Percentiles rank a stretch among this genome's conserved stretches.
phyloP scores from a whole-genome alignment of 73 alveolate species.

The Stentor coeruleus region DNA sequence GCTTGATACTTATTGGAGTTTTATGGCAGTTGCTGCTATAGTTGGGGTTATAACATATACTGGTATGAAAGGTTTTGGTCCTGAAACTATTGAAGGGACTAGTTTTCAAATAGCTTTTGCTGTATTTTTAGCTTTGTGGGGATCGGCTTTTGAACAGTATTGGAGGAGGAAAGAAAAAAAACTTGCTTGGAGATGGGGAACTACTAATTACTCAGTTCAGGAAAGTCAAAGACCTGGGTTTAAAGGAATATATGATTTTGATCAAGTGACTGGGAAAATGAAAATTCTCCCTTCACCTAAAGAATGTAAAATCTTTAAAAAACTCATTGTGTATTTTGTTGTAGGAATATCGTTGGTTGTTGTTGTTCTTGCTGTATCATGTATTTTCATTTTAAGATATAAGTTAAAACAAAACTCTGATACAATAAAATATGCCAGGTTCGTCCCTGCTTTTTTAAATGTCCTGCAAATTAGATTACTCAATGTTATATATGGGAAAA shows the following conservation, averaged over 20 bases:
- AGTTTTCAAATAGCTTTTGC: not conserved
- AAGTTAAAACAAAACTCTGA: not conserved
- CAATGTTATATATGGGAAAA: not conserved
- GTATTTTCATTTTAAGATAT: not conserved
- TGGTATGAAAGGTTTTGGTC: not conserved
- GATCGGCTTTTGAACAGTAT: not conserved
- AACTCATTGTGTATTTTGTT: not conserved
- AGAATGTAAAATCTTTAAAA: not conserved
- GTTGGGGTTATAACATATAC: not conserved
- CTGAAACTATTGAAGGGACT: not conserved
- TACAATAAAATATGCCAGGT: not conserved
- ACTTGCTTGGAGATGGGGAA: conserved; percentile 27
- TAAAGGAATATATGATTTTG: not conserved
- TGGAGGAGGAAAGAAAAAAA: conserved; percentile 11
- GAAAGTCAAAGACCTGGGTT: conserved; percentile 1
- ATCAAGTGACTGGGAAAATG: conserved; percentile 12
- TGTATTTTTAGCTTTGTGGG: not conserved
- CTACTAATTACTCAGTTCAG: not conserved
- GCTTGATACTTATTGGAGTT: conserved; percentile 20
- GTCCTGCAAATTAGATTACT: conserved; percentile 9
- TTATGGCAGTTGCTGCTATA: conserved; percentile 3
- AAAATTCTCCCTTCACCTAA: not conserved
- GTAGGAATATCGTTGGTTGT: not conserved
- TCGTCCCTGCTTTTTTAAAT: not conserved
- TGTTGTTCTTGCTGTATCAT: not conserved